phyloP scores from a whole-genome alignment of 2,329 filamentous ascomycete genomes.

The Cylindrodendrum hubeiense region DNA sequence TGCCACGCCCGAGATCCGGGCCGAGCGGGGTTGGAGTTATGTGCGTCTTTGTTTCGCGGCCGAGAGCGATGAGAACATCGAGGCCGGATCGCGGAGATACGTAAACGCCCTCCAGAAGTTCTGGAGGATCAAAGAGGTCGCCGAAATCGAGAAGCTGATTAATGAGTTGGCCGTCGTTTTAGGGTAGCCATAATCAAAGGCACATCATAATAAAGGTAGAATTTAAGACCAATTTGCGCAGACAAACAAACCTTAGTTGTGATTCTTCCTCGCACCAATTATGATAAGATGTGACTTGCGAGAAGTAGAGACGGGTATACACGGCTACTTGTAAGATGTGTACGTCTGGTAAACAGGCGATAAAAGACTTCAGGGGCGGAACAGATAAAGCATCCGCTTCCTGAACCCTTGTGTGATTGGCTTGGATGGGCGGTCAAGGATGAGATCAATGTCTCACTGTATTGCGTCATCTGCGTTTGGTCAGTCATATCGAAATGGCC shows the following conservation, averaged over 20 bases:
- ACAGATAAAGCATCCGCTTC: not conserved
- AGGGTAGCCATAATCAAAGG: too few relatives aligned
- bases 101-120: conserved; percentile 78
- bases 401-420: conserved; percentile 8
- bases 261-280: not conserved
- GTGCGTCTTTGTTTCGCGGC: conserved; percentile 88
- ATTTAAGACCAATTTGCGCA: not conserved
- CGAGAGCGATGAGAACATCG: conserved; percentile 78
- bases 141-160: conserved; percentile 74
- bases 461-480: conserved; percentile 9
- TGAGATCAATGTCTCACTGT: conserved; percentile 6
- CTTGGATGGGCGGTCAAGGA: not conserved
- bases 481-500: not conserved
- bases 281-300: not conserved
- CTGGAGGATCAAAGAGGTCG: conserved; percentile 78
- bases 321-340: not conserved
- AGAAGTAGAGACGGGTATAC: not conserved
- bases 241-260: not conserved
- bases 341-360: too few relatives aligned
- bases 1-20: conserved; percentile 70
- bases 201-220: not conserved
- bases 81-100: conserved; percentile 71
- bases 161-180: conserved; percentile 46
- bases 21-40: conserved; percentile 75
- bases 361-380: not conserved